Evolutionary conservation across 2,329 filamentous ascomycete species (phyloP), one percentile per base, ranked within the genome.

Genomic region (Colletotrichum sp.): DNA sequence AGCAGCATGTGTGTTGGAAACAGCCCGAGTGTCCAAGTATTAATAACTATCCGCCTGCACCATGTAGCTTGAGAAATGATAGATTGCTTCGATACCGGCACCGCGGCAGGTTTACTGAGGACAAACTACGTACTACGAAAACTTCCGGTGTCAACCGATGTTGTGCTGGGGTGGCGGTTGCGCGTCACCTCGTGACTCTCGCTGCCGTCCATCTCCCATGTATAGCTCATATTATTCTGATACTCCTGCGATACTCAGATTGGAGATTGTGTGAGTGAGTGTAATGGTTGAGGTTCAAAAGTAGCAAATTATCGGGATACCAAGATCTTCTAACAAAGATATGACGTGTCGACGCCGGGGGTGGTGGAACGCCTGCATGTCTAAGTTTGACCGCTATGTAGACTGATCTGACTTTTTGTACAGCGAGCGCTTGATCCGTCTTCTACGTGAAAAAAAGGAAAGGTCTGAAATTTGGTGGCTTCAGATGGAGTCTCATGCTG

Each of bases 221-320:
- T 21, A 13, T 49, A 6, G 44, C 10, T n/a, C 44, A 2, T 13
- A 49, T 21, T 49, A 2, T 21, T 49, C 10, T 13, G 44, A 1
- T 13, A 13, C n/a, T 21, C n/a, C n/a, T 21, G 9, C 10, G 1
- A 49, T 49, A 21, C n/a, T 21, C n/a, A 21, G 10, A 13, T 2
- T 12, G 18, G 6, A 49, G 10, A 21, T 0, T 13, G 10, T 2
- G 44, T 13, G n/a, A 12, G 44, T 13, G n/a, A 12, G 44, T 49
- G 3, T 12, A 49, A 7, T 6, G 9, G 2, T 2, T 49, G n/a
- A 49, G 10, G 2, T 12, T 10, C 0, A n/a, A 1, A 49, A n/a
- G 9, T 6, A 2, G 1, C 1, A 3, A 6, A 49, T 12, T 1
- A 21, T 21, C 10, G 9, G 3, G 1, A 2, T 21, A 49, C n/a